These are phyloP conservation scores for Mesembryanthemum crystallinum DNA, from an alignment of 148 eudicot genomes.

Conservation along the genomic window DNA sequence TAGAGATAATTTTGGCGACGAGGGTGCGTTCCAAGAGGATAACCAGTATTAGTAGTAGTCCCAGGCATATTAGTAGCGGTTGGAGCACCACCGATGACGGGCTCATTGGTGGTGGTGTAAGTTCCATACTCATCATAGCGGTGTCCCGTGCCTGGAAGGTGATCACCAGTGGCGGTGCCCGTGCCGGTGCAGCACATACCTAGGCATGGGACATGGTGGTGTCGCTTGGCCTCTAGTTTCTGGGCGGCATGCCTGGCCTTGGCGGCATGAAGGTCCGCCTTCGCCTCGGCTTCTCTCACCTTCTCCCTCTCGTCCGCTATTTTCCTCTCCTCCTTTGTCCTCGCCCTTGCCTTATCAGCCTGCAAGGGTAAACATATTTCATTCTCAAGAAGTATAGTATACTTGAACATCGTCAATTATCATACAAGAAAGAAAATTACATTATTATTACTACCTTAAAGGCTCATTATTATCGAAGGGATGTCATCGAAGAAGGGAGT, in stretches of 20 bases:
- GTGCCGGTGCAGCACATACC: background rate
- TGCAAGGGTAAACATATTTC: background rate
- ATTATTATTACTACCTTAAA: no score
- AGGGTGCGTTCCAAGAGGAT: no score
- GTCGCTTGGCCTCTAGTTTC: constrained; percentile 40
- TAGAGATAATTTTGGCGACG: no score
- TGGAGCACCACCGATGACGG: background rate
- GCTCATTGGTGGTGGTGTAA: no score
- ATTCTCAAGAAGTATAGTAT: no score
- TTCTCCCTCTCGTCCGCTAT: constrained; percentile 56
- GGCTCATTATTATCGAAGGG: no score
- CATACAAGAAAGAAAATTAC: no score
- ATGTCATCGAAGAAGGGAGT: no score
- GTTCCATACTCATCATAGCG: background rate
- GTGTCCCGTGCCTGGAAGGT: background rate
- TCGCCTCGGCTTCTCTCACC: constrained; percentile 76
- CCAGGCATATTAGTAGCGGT: background rate
- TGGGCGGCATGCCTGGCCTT: constrained; percentile 58
- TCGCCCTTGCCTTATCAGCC: constrained; percentile 55
- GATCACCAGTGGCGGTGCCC: background rate
- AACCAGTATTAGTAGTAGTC: no score
- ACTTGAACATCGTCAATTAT: no score
- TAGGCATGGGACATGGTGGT: background rate
- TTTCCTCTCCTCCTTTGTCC: constrained; percentile 50
- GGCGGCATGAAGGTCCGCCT: constrained; percentile 51